Conservation (phyloP, 805 yeast species). For the Zygotorulaspora sp. region DNA sequence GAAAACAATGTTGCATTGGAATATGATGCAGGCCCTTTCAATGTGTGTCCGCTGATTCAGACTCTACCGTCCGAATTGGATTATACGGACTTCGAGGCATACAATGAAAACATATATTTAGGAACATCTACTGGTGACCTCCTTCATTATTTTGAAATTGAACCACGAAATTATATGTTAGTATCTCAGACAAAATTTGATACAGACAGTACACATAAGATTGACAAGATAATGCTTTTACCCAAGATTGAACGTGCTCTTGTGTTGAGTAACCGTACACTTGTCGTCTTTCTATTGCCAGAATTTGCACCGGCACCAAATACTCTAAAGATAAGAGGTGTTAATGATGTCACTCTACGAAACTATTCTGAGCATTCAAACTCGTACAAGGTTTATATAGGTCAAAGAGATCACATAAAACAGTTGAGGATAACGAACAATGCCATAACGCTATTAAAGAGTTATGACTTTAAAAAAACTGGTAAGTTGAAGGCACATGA, state of each 20-base stretch:
- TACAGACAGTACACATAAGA: conserved; percentile 13
- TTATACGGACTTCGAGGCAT: conserved; percentile 27
- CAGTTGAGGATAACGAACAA: conserved; percentile 14
- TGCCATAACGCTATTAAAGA: conserved; percentile 8
- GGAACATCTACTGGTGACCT: conserved; percentile 33
- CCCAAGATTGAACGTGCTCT: conserved; percentile 32
- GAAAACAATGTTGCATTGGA: neutral
- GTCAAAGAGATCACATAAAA: conserved; percentile 15
- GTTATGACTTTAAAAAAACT: conserved; percentile 16
- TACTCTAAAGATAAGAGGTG: conserved; percentile 13
- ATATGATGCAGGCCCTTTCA: conserved; percentile 23
- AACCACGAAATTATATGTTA: conserved; percentile 29
- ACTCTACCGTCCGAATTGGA: conserved; percentile 25
- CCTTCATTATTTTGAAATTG: conserved; percentile 34
- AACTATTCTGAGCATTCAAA: conserved; percentile 17
- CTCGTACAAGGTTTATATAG: conserved; percentile 17
- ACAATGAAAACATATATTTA: conserved; percentile 31
- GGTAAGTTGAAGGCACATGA: conserved; percentile 16
- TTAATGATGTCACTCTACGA: conserved; percentile 21
- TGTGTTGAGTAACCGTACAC: conserved; percentile 18
- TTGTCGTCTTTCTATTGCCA: conserved; percentile 30
- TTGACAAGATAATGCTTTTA: conserved; percentile 27
- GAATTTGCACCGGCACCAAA: conserved; percentile 36
- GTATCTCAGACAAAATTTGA: conserved; percentile 31
- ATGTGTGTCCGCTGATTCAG: conserved; percentile 22